A percentile compares a stretch with the other conserved stretches of the same genome.
Evolutionary conservation across 805 yeast genomes (phyloP).

Genomic region (Candida nonsorbophila): DNA sequence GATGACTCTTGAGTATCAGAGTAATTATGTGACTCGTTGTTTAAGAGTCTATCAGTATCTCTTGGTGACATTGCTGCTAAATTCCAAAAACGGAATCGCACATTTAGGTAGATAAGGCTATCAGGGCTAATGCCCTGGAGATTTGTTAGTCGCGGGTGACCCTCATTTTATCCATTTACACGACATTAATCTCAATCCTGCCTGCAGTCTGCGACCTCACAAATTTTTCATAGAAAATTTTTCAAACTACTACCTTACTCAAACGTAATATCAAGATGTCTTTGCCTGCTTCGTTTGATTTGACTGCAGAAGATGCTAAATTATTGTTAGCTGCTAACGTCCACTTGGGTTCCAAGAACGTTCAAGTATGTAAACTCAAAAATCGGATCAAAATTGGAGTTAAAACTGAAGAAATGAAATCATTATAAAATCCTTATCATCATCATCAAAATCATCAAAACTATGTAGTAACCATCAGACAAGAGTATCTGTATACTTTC

Average conservation of each 20-base stretch:
- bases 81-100: no score
- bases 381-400: not conserved
- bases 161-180: not conserved
- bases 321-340: conserved; percentile 98
- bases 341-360: conserved; percentile 99
- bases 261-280: conserved; percentile 49
- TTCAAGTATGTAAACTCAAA: conserved; percentile 69
- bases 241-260: conserved; percentile 7
- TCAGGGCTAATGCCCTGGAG: no score
- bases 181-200: conserved; percentile 1
- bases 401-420: not conserved
- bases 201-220: not conserved
- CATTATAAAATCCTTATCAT: conserved; percentile 1
- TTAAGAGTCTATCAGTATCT: no score
- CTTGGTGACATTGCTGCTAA: no score
- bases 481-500: not conserved
- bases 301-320: conserved; percentile 98
- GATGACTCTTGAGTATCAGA: not conserved
- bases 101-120: no score
- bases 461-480: not conserved
- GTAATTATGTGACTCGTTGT: no score
- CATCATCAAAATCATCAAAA: not conserved
- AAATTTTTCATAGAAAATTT: conserved; percentile 1
- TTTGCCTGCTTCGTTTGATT: conserved; percentile 83
- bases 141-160: not conserved